Evolutionary conservation across 768 basidiomycete genomes (phyloP).

Genomic region (Phallus indusiatus): DNA sequence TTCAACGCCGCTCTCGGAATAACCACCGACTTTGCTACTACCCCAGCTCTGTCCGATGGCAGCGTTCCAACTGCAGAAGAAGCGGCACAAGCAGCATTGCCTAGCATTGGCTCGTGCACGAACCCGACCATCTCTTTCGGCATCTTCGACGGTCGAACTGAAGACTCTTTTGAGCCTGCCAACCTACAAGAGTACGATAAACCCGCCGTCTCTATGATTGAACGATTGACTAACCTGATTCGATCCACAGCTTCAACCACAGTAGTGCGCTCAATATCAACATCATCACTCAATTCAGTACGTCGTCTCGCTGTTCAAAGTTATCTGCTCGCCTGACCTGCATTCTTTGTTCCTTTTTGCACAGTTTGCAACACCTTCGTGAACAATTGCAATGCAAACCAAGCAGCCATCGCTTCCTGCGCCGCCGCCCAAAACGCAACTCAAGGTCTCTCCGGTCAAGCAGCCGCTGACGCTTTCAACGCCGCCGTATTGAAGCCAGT

Average conservation of each 20-base stretch:
- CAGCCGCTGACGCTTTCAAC: constrained; percentile 30
- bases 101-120: background rate
- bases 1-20: constrained; percentile 54
- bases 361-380: constrained; percentile 41
- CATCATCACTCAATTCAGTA: constrained; percentile 45
- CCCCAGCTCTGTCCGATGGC: constrained; percentile 23
- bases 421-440: constrained; percentile 20
- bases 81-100: background rate
- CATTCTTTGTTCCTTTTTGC: background rate
- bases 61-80: background rate
- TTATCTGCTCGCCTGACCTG: background rate
- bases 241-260: constrained; percentile 35
- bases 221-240: background rate
- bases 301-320: background rate
- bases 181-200: constrained; percentile 56
- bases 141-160: background rate
- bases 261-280: constrained; percentile 51
- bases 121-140: background rate
- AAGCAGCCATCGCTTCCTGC: constrained; percentile 43
- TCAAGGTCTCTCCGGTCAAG: constrained; percentile 5
- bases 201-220: background rate
- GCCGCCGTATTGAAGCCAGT: background rate
- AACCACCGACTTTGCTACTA: constrained; percentile 38
- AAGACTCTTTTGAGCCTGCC: constrained; percentile 8
- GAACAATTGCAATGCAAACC: constrained; percentile 46